Percentiles rank a stretch among this genome's conserved stretches.
These are phyloP conservation scores for Myxozyma sirexii DNA, from an alignment of 805 yeast genomes.

Conservation along the genomic window DNA sequence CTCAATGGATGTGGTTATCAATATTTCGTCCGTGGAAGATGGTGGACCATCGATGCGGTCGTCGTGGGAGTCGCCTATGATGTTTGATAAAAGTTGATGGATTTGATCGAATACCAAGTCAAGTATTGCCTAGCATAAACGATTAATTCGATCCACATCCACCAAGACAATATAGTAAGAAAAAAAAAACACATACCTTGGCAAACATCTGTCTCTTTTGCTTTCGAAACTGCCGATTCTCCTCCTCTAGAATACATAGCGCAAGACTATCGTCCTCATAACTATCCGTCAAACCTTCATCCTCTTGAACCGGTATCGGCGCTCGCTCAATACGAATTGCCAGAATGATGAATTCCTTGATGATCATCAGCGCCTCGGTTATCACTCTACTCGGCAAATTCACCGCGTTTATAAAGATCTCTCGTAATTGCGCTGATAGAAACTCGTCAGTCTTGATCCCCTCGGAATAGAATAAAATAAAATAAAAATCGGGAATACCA, in stretches of 20 bases:
- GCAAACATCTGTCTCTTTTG: conserved; percentile 8
- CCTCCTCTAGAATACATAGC: conserved; percentile 17
- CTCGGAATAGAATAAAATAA: neutral
- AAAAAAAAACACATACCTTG: conserved; percentile 5
- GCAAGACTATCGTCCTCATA: conserved; percentile 22
- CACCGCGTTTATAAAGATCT: conserved; percentile 12
- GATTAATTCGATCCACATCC: too few relatives aligned
- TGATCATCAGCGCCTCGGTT: conserved; percentile 16
- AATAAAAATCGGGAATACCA: neutral
- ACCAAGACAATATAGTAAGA: too few relatives aligned
- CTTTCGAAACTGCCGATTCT: conserved; percentile 2
- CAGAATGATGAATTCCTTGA: conserved; percentile 15
- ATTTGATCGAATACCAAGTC: conserved; percentile 10
- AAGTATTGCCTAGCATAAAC: conserved; percentile 10
- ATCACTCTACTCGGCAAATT: conserved; percentile 19
- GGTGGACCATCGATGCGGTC: neutral
- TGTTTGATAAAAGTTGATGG: conserved; percentile 22
- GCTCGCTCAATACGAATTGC: conserved; percentile 2
- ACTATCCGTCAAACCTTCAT: conserved; percentile 13
- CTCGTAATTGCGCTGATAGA: conserved; percentile 7
- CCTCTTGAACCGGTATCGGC: neutral
- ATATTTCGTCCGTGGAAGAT: conserved; percentile 3
- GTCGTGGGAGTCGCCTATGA: conserved; percentile 11
- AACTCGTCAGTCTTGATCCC: neutral
- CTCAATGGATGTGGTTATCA: conserved; percentile 10